Evolutionary conservation across 2,329 filamentous ascomycete species (phyloP), one percentile per base, ranked within the genome.

Genomic region (Talaromyces amestolkiae): DNA sequence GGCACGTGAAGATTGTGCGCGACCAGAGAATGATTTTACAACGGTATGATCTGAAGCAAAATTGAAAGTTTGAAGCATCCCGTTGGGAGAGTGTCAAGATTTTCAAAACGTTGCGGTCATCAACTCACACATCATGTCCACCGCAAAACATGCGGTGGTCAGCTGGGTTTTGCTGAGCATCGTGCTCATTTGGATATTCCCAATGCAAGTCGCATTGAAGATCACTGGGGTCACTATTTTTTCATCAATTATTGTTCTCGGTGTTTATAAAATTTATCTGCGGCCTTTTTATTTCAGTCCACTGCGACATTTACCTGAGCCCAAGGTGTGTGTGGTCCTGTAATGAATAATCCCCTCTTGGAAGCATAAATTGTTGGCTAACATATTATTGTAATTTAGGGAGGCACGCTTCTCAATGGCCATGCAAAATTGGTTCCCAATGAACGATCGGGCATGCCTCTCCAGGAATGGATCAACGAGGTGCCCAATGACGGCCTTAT

Each of bases 391-490:
- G 7, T 3, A 3, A 45, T 8, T 59, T 45, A 63, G 61, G 61
- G 61, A 22, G 61, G 47, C 17, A 63, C 49, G 11, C 27, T 63
- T 9, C 15, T 63, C 37, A 63, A 41, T 24, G 61, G 61, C 22
- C 61, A 63, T 63, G 35, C 49, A 22, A 63, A 56, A 17, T 24
- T 63, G 4, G 49, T 63, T 37, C 61, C 61, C 15, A 63, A 63
- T 43, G 61, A 63, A 27, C 35, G 61, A 22, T 63, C 61, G 19
- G 61, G 61, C 8, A 63, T 63, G 61, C 61, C 61, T n/a, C 33
- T 63, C n/a, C 47, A 63, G 47, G 49, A 63, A 41, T 63, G 61
- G 61, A 63, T 63, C 22, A 63, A 63, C 31, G 61, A 63, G 61
- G 53, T 64, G 11, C 61, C 61, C 15, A 64, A 64, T 31, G 35